Percentiles rank a stretch among this genome's conserved stretches.
These are phyloP conservation scores for fission yeast (Schizosaccharomyces pombe) DNA, from an alignment of 805 yeast genomes.

Conservation along the genomic window DNA sequence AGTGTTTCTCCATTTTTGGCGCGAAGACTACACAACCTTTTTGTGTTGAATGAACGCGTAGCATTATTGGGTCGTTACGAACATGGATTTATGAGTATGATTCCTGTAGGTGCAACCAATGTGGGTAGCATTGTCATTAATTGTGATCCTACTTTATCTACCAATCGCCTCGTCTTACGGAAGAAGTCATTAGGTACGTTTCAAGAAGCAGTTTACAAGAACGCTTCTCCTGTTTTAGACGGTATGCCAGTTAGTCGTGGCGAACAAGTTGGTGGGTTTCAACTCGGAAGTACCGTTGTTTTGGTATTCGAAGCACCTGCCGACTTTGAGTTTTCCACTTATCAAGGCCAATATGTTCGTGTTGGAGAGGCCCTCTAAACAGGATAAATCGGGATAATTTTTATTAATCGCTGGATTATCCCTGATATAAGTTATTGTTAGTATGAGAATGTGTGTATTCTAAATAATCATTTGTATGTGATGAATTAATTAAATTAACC, in stretches of 20 bases:
- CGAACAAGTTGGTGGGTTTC: constrained; percentile 91
- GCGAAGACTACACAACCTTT: constrained; percentile 59
- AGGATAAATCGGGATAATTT: background rate
- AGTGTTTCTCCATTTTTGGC: constrained; percentile 95
- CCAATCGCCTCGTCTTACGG: constrained; percentile 33
- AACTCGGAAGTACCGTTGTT: constrained; percentile 90
- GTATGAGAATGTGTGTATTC: no score
- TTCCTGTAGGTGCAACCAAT: constrained; percentile 97
- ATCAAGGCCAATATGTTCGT: constrained; percentile 49
- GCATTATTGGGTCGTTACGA: constrained; percentile 91
- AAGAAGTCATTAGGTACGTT: constrained; percentile 25
- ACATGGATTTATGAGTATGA: constrained; percentile 92
- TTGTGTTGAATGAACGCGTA: constrained; percentile 83
- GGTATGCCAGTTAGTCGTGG: constrained; percentile 83
- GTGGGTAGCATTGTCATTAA: constrained; percentile 86
- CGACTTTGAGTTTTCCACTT: constrained; percentile 43
- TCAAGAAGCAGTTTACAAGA: constrained; percentile 77
- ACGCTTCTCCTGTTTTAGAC: constrained; percentile 49
- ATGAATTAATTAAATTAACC: no score
- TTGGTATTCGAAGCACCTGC: constrained; percentile 89
- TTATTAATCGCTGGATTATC: no score
- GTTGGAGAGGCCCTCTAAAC: constrained; percentile 48
- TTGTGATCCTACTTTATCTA: constrained; percentile 71
- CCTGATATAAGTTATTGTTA: no score
- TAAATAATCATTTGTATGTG: no score